A percentile compares a stretch with the other conserved stretches of the same genome.
Evolutionary conservation across 495 filamentous ascomycete genomes (phyloP).

Genomic region (Oidiodendron maius): DNA sequence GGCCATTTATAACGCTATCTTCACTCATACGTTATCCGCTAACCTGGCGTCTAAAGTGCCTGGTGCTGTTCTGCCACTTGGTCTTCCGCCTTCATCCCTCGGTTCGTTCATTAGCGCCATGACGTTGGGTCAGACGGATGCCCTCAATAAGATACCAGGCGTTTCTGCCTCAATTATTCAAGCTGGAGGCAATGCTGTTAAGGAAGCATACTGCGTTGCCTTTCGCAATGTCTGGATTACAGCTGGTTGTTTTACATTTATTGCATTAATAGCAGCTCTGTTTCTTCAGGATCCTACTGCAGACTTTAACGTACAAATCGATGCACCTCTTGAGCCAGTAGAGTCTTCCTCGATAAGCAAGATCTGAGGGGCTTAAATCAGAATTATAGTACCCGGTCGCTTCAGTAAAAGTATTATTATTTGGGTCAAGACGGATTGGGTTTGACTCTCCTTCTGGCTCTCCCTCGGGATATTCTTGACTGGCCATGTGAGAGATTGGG

Average conservation of each 20-base stretch:
- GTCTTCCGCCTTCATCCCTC: slow-evolving; percentile 12
- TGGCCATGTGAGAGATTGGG: too few species aligned
- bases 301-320: too few species aligned
- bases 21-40: slow-evolving; percentile 13
- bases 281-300: too few species aligned
- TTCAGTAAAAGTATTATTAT: too few species aligned
- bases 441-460: too few species aligned
- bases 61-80: slow-evolving; percentile 6
- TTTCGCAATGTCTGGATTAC: slow-evolving; percentile 28
- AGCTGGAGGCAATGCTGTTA: slow-evolving; percentile 14
- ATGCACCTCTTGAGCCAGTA: too few species aligned
- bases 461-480: too few species aligned
- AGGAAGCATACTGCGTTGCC: slow-evolving; percentile 18
- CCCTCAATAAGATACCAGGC: slow-evolving; percentile 10
- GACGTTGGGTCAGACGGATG: slow-evolving; percentile 7
- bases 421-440: too few species aligned
- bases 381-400: too few species aligned
- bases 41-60: slow-evolving; percentile 4
- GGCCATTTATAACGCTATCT: slow-evolving; percentile 17
- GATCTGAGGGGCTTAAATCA: too few species aligned
- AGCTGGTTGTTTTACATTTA: slow-evolving; percentile 21
- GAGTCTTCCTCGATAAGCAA: too few species aligned
- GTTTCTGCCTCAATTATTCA: slow-evolving; percentile 19
- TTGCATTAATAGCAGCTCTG: too few species aligned
- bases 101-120: slow-evolving; percentile 17